Conservation (phyloP, 2,329 filamentous ascomycete species). For the Cladorrhinum sp. region DNA sequence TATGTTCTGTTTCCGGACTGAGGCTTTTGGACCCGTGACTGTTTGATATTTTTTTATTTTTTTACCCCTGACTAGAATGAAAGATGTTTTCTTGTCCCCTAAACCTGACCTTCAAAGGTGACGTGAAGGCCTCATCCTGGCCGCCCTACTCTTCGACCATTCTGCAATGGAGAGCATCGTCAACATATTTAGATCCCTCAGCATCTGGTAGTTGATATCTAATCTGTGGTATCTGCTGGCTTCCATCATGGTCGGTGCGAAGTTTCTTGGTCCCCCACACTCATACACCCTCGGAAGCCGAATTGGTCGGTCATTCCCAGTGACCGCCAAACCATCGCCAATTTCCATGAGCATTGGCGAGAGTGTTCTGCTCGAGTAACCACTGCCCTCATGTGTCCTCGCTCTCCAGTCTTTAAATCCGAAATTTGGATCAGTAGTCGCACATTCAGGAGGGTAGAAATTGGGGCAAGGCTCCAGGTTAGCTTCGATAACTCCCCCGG, state of each 20-base stretch:
- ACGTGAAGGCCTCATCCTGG: background rate
- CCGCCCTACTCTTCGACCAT: background rate
- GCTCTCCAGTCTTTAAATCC: conserved; percentile 21
- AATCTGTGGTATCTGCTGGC: conserved; percentile 26
- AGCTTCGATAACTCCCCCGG: conserved; percentile 46
- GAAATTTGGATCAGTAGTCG: conserved; percentile 23
- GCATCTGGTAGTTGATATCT: conserved; percentile 25
- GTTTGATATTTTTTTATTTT: background rate
- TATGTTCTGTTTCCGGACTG: background rate
- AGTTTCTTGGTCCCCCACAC: conserved; percentile 15
- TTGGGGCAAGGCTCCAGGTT: conserved; percentile 28
- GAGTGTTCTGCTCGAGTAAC: conserved; percentile 15
- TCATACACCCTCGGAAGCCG: conserved; percentile 23
- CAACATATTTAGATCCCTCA: conserved; percentile 17
- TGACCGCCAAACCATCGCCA: conserved; percentile 22
- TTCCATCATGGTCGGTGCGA: background rate
- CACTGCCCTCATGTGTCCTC: background rate
- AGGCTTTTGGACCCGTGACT: conserved; percentile 1
- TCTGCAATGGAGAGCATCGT: background rate
- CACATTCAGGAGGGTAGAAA: conserved; percentile 1
- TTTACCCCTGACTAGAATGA: background rate
- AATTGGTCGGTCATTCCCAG: conserved; percentile 23
- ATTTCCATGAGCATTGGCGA: conserved; percentile 25
- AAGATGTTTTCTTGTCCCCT: background rate
- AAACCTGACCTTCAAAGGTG: background rate